Evolutionary conservation across 2,329 filamentous ascomycete genomes (phyloP), one percentile per base, ranked within the genome.

Genomic region (Ophiostoma angusticollis): DNA sequence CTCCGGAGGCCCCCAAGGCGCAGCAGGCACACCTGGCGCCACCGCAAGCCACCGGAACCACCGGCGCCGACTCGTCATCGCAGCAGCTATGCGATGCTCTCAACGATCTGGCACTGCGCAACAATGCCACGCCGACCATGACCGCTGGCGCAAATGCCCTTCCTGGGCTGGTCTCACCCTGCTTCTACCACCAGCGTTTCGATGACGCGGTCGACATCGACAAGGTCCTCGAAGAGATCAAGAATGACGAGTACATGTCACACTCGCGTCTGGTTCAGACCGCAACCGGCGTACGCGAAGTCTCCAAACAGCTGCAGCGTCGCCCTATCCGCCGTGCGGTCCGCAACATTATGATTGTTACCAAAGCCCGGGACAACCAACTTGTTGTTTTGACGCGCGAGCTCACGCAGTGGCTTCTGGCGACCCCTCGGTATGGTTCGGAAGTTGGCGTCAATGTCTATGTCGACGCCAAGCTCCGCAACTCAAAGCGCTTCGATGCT

Each of bases 111-210:
- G 67, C 67, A 43, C 53, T 53, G 39, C 55, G 54, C 49, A 41
- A 24, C 37, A 53, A 56, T 50, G 49, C 58, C 50, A 62, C 64
- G 27, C 57, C 57, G 44, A 65, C 50, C 55, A 71, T 52, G 47
- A 21, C 25, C 9, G 34, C 41, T 14, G 37, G 37, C 9, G 40
- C 42, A 9, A 25, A 39, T 16, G 66, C 71, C 13, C 69, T 87
- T 49, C 72, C 79, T 9, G 70, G 80, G 9, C 65, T 96, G 38
- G 80, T 89, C 51, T 95, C 87, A 31, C 91, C 91, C 12, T 98
- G 91, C 64, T 98, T 93, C 63, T 96, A 94, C 64, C 91, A 98
- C 62, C 84, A 93, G 61, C 78, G 89, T 46, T 98, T 98, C 54
- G 91, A 95, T 52, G 86, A 94, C 56, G 84, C 87, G 8, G 85